Conservation (phyloP, 208 protist genomes). For the Crithidia bombi region DNA sequence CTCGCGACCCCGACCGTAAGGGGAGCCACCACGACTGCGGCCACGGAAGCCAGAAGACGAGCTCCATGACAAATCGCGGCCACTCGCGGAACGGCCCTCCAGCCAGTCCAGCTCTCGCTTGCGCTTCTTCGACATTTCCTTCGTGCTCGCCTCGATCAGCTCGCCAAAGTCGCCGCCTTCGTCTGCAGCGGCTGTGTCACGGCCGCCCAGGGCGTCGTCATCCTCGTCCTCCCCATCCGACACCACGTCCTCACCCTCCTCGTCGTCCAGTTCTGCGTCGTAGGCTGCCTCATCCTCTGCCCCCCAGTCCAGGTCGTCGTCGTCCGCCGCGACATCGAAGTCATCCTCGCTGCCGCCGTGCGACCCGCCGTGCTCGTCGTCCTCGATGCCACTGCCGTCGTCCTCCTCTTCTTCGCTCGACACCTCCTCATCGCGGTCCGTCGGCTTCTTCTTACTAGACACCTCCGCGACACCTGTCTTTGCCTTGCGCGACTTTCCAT, state of each 20-base stretch:
- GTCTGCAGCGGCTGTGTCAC: slow-evolving; percentile 28
- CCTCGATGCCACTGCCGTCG: slow-evolving; percentile 16
- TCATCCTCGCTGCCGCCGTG: slow-evolving; percentile 17
- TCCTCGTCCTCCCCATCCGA: slow-evolving; percentile 37
- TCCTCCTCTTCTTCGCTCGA: slow-evolving; percentile 39
- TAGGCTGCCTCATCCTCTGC: slow-evolving; percentile 67
- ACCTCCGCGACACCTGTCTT: neutral
- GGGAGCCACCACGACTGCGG: slow-evolving; percentile 19
- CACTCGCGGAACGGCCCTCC: slow-evolving; percentile 41
- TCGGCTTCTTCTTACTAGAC: slow-evolving; percentile 4
- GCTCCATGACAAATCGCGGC: neutral
- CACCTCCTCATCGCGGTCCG: slow-evolving; percentile 38
- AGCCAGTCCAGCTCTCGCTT: slow-evolving; percentile 76
- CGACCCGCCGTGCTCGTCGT: slow-evolving; percentile 10
- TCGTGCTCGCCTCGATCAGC: slow-evolving; percentile 67
- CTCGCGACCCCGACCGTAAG: slow-evolving; percentile 33
- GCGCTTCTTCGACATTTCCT: slow-evolving; percentile 71
- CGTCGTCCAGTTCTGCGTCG: slow-evolving; percentile 44
- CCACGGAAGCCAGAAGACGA: slow-evolving; percentile 8
- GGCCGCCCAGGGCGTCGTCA: slow-evolving; percentile 50
- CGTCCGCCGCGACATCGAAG: slow-evolving; percentile 56
- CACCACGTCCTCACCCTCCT: slow-evolving; percentile 33
- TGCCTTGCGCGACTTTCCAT: neutral
- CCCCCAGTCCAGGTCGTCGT: slow-evolving; percentile 75
- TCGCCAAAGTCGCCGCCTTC: slow-evolving; percentile 87